Base-by-base conservation (phyloP, 805 yeast species). In the Candida sonorensis region DNA sequence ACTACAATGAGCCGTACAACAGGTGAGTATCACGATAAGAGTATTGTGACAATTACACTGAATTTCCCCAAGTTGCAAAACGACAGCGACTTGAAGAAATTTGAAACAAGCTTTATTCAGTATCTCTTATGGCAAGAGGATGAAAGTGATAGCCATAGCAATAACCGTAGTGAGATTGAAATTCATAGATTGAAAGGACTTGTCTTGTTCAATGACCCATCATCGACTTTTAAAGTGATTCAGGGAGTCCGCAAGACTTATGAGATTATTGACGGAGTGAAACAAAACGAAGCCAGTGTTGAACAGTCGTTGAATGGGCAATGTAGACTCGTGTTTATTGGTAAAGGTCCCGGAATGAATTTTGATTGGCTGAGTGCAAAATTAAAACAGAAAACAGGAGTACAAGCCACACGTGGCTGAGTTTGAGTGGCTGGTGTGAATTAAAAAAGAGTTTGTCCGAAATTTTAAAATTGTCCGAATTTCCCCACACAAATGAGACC, bases 201-300 rank as follows among this genome's bases (percentile, higher is more conserved):
- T 8, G 41, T 87, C 7, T 68, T 77, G 39, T 50, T 55, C 7
- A 53, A 55, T 3, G 56, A 53, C 7, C 26, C 20, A 1, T n/a
- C n/a, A n/a, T n/a, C n/a, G n/a, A n/a, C n/a, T n/a, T 75, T 69
- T 15, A 67, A 72, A 41, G 82, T 87, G 7, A 59, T 92, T 9
- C 98, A 92, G 54, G 97, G 94, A 10, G 98, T 92, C 0, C 67
- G 97, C 38, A 92, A 87, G 34, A 86, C 95, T 0, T 92, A 86
- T 56, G 98, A 92, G 41, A 64, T 85, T 3, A 66, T 79, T 4
- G 76, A 72, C 4, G 59, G 56, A n/a, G n/a, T n/a, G n/a, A n/a
- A n/a, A n/a, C n/a, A n/a, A n/a, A n/a, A n/a, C n/a, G n/a, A n/a
- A n/a, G n/a, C n/a, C n/a, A n/a, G n/a, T n/a, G n/a, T n/a, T n/a